phyloP scores from a whole-genome alignment of 1,284 basidiomycete genomes.

The Cutaneotrichosporon arboriforme region DNA sequence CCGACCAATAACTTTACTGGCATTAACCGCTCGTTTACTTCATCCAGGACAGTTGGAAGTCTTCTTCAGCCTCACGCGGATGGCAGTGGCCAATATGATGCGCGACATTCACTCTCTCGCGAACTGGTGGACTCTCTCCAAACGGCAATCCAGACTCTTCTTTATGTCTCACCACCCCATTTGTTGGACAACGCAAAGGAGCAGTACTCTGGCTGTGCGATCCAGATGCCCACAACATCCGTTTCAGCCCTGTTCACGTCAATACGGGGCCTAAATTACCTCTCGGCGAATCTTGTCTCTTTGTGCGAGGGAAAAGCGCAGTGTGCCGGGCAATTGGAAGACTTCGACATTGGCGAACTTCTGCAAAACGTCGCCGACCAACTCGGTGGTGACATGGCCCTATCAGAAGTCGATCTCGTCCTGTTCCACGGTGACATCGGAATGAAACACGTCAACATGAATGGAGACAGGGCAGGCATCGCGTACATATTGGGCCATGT shows the following conservation, averaged over 20 bases:
- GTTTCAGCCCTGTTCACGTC: conserved; percentile 80
- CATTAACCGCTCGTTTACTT: conserved; percentile 32
- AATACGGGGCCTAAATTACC: conserved; percentile 85
- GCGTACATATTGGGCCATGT: conserved; percentile 77
- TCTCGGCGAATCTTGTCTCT: conserved; percentile 63
- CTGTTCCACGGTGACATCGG: conserved; percentile 79
- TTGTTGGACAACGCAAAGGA: conserved; percentile 86
- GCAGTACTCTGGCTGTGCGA: conserved; percentile 76
- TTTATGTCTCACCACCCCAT: conserved; percentile 79
- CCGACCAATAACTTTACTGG: background rate
- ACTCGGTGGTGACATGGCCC: conserved; percentile 73
- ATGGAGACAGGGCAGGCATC: conserved; percentile 75
- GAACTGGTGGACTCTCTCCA: conserved; percentile 84
- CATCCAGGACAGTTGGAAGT: conserved; percentile 27
- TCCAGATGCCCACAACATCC: conserved; percentile 76
- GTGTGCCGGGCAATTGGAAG: conserved; percentile 23
- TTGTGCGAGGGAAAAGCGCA: conserved; percentile 24
- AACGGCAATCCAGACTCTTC: conserved; percentile 76
- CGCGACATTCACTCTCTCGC: conserved; percentile 45
- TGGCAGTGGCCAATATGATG: background rate
- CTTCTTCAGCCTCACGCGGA: conserved; percentile 29
- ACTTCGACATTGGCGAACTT: conserved; percentile 64
- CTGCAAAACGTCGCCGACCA: conserved; percentile 74
- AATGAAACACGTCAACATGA: conserved; percentile 74
- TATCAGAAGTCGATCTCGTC: conserved; percentile 76